phyloP scores from a whole-genome alignment of 2,329 filamentous ascomycete genomes.

The Diaporthe batatas region DNA sequence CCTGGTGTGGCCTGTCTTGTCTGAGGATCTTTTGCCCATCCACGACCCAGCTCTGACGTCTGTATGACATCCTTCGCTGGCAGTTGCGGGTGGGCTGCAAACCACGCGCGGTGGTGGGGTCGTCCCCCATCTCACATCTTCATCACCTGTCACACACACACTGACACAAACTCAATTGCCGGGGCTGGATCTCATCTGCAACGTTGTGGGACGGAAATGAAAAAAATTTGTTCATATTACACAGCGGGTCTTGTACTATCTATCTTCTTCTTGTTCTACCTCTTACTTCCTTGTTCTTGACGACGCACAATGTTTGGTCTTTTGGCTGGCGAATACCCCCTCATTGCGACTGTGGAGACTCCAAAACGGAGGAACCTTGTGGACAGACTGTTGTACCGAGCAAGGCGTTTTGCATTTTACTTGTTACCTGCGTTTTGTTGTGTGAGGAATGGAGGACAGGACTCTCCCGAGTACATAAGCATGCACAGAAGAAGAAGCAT shows the following conservation, averaged over 20 bases:
- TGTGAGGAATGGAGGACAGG: not conserved
- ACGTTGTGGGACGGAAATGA: not conserved
- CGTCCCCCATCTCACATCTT: not conserved
- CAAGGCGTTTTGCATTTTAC: conserved; percentile 25
- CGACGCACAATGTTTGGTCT: conserved; percentile 7
- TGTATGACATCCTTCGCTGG: conserved; percentile 6
- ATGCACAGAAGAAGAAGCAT: conserved; percentile 23
- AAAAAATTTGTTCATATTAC: not conserved
- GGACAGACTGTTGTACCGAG: conserved; percentile 9
- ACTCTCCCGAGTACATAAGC: not conserved
- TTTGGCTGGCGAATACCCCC: conserved; percentile 21
- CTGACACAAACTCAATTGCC: not conserved
- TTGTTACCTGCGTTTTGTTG: not conserved
- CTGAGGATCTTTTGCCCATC: not conserved
- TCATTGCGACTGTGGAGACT: conserved; percentile 17
- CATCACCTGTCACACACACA: conserved; percentile 1
- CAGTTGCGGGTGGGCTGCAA: not conserved
- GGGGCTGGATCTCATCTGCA: conserved; percentile 30
- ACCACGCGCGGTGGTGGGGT: not conserved
- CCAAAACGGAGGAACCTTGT: conserved; percentile 1
- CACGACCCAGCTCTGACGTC: conserved; percentile 8
- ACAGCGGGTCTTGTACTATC: conserved; percentile 22
- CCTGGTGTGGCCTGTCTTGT: not conserved
- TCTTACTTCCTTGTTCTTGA: no score
- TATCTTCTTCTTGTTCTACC: not conserved